Percentiles rank a stretch among this genome's conserved stretches.
phyloP scores from a whole-genome alignment of 768 basidiomycete species.

The Chalciporus sphaerocephalus region DNA sequence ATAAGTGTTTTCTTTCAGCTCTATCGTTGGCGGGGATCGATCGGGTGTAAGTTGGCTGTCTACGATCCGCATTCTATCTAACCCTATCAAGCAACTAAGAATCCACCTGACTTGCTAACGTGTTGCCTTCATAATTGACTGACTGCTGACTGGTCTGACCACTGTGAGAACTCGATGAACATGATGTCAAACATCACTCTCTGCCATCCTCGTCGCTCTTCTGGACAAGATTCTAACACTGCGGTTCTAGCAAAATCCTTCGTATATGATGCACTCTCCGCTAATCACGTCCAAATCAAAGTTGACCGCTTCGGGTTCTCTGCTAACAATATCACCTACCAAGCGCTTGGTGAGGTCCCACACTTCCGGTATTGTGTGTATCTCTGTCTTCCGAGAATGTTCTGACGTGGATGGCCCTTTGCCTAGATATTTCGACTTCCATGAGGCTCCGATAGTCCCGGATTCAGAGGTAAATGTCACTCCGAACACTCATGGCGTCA shows the following conservation, averaged over 20 bases:
- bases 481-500: constrained; percentile 51
- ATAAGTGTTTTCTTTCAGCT: too few species aligned
- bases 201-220: constrained; percentile 39
- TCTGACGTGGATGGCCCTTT: constrained; percentile 11
- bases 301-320: constrained; percentile 70
- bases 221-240: constrained; percentile 25
- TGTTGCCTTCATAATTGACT: too few species aligned
- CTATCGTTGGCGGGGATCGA: too few species aligned
- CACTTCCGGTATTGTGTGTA: constrained; percentile 33
- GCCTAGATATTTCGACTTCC: constrained; percentile 67
- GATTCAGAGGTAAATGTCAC: constrained; percentile 29
- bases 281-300: constrained; percentile 49
- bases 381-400: neutral
- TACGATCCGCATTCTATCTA: too few species aligned
- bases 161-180: neutral
- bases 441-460: constrained; percentile 41
- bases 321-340: constrained; percentile 69
- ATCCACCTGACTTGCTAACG: too few species aligned
- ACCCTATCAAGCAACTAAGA: too few species aligned
- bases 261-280: constrained; percentile 24
- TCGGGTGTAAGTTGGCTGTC: too few species aligned
- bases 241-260: constrained; percentile 27
- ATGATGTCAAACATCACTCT: constrained; percentile 31
- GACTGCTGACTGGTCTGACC: too few species aligned
- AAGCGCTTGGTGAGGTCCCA: constrained; percentile 44